A percentile compares a stretch with the other conserved stretches of the same genome.
Conservation (phyloP, 805 yeast genomes). For the Maudiozyma bulderi region DNA sequence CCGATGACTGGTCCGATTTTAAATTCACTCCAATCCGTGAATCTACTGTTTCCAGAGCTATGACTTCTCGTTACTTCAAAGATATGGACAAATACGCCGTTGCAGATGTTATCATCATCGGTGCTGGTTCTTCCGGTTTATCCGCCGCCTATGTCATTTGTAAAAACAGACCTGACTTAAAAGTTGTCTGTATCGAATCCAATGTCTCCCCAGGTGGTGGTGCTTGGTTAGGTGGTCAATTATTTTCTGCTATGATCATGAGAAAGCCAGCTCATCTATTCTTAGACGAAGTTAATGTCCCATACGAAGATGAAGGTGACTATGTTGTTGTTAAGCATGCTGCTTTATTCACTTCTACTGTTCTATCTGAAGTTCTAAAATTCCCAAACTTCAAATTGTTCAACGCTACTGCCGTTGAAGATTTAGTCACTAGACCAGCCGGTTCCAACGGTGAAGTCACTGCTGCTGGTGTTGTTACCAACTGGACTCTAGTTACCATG, state of each 20-base stretch:
- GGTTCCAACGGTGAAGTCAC: slow-evolving; percentile 46
- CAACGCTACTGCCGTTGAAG: slow-evolving; percentile 77
- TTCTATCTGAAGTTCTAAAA: slow-evolving; percentile 56
- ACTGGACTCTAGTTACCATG: slow-evolving; percentile 72
- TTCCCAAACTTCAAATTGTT: slow-evolving; percentile 69
- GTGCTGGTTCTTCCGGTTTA: slow-evolving; percentile 72
- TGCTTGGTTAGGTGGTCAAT: slow-evolving; percentile 68
- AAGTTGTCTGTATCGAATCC: slow-evolving; percentile 65
- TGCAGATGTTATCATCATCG: slow-evolving; percentile 63
- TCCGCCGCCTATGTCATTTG: slow-evolving; percentile 69
- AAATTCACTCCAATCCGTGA: slow-evolving; percentile 66
- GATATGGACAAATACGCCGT: slow-evolving; percentile 69
- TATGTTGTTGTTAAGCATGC: slow-evolving; percentile 76
- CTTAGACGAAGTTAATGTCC: slow-evolving; percentile 52
- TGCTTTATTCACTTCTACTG: slow-evolving; percentile 63
- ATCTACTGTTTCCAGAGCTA: slow-evolving; percentile 70
- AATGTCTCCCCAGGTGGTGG: slow-evolving; percentile 77
- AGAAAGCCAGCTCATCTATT: slow-evolving; percentile 71
- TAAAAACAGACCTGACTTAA: slow-evolving; percentile 64
- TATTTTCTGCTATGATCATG: slow-evolving; percentile 69
- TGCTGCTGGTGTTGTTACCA: slow-evolving; percentile 73
- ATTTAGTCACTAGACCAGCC: slow-evolving; percentile 61
- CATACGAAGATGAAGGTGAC: slow-evolving; percentile 71
- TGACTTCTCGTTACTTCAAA: slow-evolving; percentile 64
- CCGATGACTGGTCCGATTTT: slow-evolving; percentile 55